Conservation (phyloP, 495 filamentous ascomycete genomes). For the Parathielavia hyrcaniae region DNA sequence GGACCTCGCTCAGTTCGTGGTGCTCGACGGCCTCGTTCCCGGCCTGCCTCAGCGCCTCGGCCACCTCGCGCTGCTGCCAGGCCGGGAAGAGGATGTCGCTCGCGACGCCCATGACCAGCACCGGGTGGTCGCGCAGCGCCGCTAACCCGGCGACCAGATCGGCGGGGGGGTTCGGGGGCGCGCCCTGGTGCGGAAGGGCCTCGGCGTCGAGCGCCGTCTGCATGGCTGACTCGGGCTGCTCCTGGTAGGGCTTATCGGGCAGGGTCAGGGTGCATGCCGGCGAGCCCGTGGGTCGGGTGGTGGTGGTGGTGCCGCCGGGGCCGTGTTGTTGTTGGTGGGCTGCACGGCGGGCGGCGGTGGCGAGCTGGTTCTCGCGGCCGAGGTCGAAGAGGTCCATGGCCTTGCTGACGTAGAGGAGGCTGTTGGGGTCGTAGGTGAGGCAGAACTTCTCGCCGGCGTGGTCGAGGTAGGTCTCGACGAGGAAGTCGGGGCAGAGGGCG, state of each 20-base stretch:
- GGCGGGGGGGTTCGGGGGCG: conserved; percentile 42
- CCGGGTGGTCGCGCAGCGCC: conserved; percentile 64
- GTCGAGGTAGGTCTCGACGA: conserved; percentile 97
- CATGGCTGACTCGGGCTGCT: conserved; percentile 37
- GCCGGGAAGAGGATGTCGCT: conserved; percentile 97
- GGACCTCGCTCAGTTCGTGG: conserved; percentile 84
- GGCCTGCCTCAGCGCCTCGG: conserved; percentile 65
- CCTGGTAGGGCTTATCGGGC: conserved; percentile 78
- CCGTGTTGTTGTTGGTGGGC: conserved; percentile 20
- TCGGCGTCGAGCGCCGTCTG: background rate
- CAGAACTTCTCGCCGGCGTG: conserved; percentile 99
- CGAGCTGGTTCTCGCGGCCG: conserved; percentile 57
- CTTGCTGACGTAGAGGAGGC: conserved; percentile 92
- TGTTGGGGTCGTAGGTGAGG: conserved; percentile 96
- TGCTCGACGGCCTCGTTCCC: conserved; percentile 80
- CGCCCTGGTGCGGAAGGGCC: background rate
- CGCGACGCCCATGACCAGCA: conserved; percentile 86
- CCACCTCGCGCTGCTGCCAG: conserved; percentile 96
- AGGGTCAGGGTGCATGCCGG: conserved; percentile 74
- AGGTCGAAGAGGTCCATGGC: conserved; percentile 99
- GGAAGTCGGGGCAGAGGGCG: conserved; percentile 90
- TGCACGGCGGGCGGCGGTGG: conserved; percentile 36
- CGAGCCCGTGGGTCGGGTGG: conserved; percentile 26
- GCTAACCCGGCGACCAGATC: conserved; percentile 75
- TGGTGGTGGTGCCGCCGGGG: background rate